Evolutionary conservation across 441 rosid genomes (phyloP).

Genomic region (Gossypium schwendimanii): DNA sequence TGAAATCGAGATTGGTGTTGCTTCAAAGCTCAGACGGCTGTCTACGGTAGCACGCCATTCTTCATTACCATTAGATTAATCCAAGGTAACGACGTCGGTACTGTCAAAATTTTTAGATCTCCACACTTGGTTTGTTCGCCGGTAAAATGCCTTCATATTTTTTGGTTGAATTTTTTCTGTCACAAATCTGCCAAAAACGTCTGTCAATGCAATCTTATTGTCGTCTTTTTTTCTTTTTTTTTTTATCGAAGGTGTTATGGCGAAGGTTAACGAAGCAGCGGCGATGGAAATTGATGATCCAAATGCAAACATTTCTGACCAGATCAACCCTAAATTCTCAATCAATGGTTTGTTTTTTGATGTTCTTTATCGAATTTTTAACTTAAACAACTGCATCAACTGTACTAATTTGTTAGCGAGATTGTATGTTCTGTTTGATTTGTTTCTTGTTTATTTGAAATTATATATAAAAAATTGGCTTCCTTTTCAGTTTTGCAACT

Average conservation of each 20-base stretch:
- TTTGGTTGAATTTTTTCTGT: neutral
- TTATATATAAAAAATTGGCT: neutral
- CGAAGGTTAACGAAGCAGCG: slow-evolving; percentile 32
- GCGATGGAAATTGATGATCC: slow-evolving; percentile 76
- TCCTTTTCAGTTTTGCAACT: slow-evolving; percentile 65
- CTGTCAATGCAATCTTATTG: neutral
- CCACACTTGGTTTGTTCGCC: neutral
- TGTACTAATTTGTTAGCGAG: neutral
- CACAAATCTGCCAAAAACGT: neutral
- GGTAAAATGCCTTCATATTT: neutral
- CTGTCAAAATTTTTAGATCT: neutral
- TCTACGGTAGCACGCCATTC: too few relatives aligned
- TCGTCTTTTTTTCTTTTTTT: neutral
- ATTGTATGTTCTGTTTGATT: neutral
- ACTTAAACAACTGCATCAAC: neutral
- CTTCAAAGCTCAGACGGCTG: too few relatives aligned
- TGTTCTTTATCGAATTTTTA: neutral
- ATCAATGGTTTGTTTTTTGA: slow-evolving; percentile 50
- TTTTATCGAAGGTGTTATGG: slow-evolving; percentile 28
- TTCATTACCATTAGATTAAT: neutral
- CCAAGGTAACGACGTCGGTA: neutral
- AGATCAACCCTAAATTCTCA: slow-evolving; percentile 63
- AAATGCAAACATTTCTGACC: slow-evolving; percentile 44
- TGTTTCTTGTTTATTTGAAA: neutral
- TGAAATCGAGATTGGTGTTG: too few relatives aligned